A percentile compares a stretch with the other conserved stretches of the same genome.
These are phyloP conservation scores for Starmera amethionina DNA, from an alignment of 805 yeast species.

Conservation along the genomic window DNA sequence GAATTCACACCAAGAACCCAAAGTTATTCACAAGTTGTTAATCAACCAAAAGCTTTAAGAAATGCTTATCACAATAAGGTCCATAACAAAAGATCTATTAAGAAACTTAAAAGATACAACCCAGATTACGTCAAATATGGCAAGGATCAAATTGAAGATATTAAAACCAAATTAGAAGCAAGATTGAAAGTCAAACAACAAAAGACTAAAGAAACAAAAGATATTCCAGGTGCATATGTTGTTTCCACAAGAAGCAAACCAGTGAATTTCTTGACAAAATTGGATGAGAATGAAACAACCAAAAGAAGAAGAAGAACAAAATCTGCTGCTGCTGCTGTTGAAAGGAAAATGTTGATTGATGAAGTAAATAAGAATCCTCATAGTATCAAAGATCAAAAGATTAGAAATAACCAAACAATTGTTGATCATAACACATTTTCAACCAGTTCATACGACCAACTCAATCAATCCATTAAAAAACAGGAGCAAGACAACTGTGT, in stretches of 20 bases:
- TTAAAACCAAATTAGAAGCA: conserved; percentile 8
- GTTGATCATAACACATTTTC: background rate
- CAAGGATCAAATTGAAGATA: conserved; percentile 5
- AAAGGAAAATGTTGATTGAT: no score
- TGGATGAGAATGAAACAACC: background rate
- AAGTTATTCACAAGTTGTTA: conserved; percentile 13
- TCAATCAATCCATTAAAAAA: background rate
- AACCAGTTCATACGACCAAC: background rate
- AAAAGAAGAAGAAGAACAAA: background rate
- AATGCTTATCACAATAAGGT: background rate
- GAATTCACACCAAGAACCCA: conserved; percentile 7
- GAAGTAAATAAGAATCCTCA: no score
- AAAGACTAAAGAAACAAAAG: conserved; percentile 7
- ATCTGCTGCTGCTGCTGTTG: no score
- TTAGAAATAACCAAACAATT: no score
- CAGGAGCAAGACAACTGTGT: conserved; percentile 25
- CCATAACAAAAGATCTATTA: background rate
- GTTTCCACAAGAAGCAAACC: conserved; percentile 1
- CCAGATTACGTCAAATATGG: conserved; percentile 1
- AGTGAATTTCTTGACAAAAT: no score
- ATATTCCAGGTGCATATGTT: conserved; percentile 3
- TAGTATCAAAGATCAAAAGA: no score
- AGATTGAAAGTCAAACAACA: conserved; percentile 10
- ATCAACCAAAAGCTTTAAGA: background rate
- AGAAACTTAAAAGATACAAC: no score